Evolutionary conservation across 768 basidiomycete species (phyloP).

Genomic region (Glaciozyma antarctica): DNA sequence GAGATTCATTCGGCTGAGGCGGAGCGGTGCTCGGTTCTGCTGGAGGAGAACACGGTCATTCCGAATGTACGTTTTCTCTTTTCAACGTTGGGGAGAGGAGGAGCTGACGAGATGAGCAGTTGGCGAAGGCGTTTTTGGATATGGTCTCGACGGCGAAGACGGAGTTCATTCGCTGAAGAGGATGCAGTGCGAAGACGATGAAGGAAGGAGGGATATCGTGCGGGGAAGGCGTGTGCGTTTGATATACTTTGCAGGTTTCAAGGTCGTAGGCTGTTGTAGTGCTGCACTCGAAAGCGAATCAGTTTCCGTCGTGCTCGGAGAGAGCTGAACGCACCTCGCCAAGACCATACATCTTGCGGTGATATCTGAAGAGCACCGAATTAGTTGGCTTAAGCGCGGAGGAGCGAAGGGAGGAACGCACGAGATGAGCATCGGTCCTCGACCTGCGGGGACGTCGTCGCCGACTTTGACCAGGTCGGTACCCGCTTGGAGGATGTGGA

Average conservation of each 20-base stretch:
- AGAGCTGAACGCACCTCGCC: conserved; percentile 49
- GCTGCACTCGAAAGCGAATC: not conserved
- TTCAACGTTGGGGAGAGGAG: too few species aligned
- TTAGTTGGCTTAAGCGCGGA: not conserved
- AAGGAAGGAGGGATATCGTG: too few species aligned
- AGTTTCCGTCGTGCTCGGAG: not conserved
- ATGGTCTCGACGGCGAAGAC: not conserved
- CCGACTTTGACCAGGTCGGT: conserved; percentile 60
- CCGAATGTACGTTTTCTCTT: not conserved
- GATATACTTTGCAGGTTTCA: not conserved
- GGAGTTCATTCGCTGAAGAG: too few species aligned
- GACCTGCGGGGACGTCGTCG: conserved; percentile 57
- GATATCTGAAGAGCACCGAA: conserved; percentile 68
- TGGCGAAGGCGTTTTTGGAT: not conserved
- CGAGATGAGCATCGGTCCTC: conserved; percentile 37
- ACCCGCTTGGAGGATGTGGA: conserved; percentile 80
- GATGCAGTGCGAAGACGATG: too few species aligned
- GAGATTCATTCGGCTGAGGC: not conserved
- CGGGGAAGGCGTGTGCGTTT: too few species aligned
- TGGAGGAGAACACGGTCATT: conserved; percentile 1
- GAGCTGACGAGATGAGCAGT: not conserved
- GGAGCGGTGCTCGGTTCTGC: not conserved
- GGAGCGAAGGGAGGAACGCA: conserved; percentile 21
- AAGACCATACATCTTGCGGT: conserved; percentile 84
- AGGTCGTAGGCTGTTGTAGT: conserved; percentile 5